Evolutionary conservation across 352 stramenopile genomes (phyloP).

Genomic region (Globisporangium megalacanthum): DNA sequence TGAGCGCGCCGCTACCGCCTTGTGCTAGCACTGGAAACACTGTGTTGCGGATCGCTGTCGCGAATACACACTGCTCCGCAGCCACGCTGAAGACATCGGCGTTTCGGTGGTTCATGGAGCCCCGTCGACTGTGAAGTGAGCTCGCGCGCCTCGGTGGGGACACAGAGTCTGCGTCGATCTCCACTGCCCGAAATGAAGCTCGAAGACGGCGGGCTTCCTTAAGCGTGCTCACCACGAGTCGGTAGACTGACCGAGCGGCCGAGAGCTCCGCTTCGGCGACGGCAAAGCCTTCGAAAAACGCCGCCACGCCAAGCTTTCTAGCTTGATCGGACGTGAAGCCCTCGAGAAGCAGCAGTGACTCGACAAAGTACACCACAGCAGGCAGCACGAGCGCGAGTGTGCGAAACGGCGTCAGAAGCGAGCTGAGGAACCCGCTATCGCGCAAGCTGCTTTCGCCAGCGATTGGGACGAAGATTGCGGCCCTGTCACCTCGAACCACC

Average conservation of each 20-base stretch:
- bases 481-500: background rate
- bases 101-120: background rate
- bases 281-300: conserved; percentile 22
- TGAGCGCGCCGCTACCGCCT: background rate
- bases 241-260: background rate
- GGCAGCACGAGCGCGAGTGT: conserved; percentile 21
- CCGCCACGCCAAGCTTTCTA: conserved; percentile 9
- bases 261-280: conserved; percentile 4
- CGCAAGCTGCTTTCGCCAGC: background rate
- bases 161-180: background rate
- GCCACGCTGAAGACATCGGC: conserved; percentile 1
- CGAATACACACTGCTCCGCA: conserved; percentile 11
- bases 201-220: conserved; percentile 7
- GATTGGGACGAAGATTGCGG: conserved; percentile 27
- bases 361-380: conserved; percentile 19
- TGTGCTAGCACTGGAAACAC: conserved; percentile 1
- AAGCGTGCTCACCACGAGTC: conserved; percentile 1
- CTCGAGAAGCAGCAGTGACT: conserved; percentile 23
- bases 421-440: conserved; percentile 16
- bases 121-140: background rate
- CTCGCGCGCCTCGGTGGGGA: background rate
- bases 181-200: conserved; percentile 2
- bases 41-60: conserved; percentile 3
- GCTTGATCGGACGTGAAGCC: conserved; percentile 20
- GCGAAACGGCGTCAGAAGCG: conserved; percentile 26